Evolutionary conservation across 441 rosid species (phyloP), one percentile per base, ranked within the genome.

Genomic region (Populus hybrid): DNA sequence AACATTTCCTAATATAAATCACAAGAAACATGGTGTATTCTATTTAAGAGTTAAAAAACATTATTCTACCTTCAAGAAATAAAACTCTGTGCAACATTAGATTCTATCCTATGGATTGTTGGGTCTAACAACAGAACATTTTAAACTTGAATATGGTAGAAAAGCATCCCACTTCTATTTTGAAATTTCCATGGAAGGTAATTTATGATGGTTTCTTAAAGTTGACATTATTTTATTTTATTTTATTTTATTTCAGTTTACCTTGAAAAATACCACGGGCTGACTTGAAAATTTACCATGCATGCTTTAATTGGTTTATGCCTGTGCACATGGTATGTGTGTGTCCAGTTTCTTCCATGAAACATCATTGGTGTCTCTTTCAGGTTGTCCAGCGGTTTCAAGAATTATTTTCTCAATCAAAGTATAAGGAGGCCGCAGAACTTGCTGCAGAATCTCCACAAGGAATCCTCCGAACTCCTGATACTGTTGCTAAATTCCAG

Each of bases 381-480:
- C 86, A 92, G 98, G 98, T 94, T 82, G 98, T 94, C 77, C 98
- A 94, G 84, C 89, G 94, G 76, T 94, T 94, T 83, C 98, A 94
- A 84, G 98, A 94, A 78, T 82, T 92, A 71, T 94, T 94, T 91
- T 89, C 98, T 74, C 98, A 94, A 79, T 89, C 97, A 69, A 94
- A 94, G 88, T 94, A 94, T 81, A 94, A 94, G 84, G 97, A 92
- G 88, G 98, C 98, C 61, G 98, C 98, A 36, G 97, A 94, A 87
- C 95, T 94, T 81, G 98, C 98, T 74, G 98, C 98, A 71, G 98
- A 94, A 77, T 92, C 98, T 81, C 98, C 98, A 12, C 98, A 94
- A 82, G 98, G 97, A 64, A 85, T 94, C 79, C 90, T 94, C 56
- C 91, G 98, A 26, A 92, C 98, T 38, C 98, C 97, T 64, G 97